These are phyloP conservation scores for Amanita phalloides DNA, from an alignment of 768 basidiomycete species.

Conservation along the genomic window DNA sequence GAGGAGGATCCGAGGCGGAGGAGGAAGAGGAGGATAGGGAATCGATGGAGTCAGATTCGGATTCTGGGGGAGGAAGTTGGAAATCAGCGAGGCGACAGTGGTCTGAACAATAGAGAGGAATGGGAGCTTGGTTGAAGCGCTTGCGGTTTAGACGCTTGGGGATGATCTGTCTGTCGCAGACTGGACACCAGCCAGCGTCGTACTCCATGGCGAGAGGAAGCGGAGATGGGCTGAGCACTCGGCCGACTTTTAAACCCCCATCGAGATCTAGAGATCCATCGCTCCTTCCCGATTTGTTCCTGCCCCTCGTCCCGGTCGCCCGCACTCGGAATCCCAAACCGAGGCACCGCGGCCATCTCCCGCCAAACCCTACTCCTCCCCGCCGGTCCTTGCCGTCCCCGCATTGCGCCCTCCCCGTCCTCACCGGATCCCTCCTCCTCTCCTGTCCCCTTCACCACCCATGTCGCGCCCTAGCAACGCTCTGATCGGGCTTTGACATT, in stretches of 20 bases:
- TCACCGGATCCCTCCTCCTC: constrained; percentile 1
- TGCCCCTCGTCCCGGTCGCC: constrained; percentile 16
- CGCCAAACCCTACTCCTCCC: constrained; percentile 5
- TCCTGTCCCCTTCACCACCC: neutral
- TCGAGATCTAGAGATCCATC: constrained; percentile 9
- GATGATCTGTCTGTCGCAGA: constrained; percentile 67
- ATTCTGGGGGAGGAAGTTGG: constrained; percentile 18
- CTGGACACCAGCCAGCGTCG: constrained; percentile 75
- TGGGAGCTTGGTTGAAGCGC: constrained; percentile 63
- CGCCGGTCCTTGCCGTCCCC: constrained; percentile 1
- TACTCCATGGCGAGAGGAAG: constrained; percentile 27
- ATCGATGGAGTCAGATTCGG: constrained; percentile 23
- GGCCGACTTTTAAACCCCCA: constrained; percentile 18
- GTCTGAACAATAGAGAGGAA: constrained; percentile 77
- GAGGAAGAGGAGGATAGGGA: constrained; percentile 10
- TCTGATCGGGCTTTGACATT: neutral
- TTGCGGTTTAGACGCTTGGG: constrained; percentile 21
- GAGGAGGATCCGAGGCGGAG: constrained; percentile 23
- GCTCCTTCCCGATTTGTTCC: constrained; percentile 5
- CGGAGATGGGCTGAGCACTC: constrained; percentile 7
- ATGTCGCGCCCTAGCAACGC: neutral
- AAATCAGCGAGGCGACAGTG: constrained; percentile 58
- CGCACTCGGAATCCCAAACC: constrained; percentile 10
- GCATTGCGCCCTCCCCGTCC: neutral
- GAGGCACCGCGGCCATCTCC: constrained; percentile 18